A percentile compares a stretch with the other conserved stretches of the same genome.
phyloP scores from a whole-genome alignment of 2,329 filamentous ascomycete genomes.

The Aschersonia sp. region DNA sequence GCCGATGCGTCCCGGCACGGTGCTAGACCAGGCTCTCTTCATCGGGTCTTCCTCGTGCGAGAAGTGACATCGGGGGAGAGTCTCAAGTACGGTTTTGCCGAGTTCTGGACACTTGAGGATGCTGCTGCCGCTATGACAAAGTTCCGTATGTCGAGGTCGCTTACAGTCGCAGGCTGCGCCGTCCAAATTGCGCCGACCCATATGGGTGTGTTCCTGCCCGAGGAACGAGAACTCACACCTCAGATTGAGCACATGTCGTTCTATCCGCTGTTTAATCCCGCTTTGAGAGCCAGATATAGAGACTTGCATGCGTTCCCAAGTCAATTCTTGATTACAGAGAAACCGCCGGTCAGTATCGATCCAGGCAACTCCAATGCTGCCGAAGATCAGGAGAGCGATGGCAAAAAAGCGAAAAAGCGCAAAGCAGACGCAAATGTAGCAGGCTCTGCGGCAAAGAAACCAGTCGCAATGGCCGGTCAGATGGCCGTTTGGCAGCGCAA shows the following conservation, averaged over 20 bases:
- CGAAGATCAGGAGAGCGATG: slow-evolving; percentile 14
- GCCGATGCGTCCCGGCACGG: slow-evolving; percentile 47
- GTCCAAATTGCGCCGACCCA: slow-evolving; percentile 65
- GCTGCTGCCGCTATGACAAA: slow-evolving; percentile 61
- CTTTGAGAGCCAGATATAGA: slow-evolving; percentile 60
- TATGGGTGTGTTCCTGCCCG: slow-evolving; percentile 71
- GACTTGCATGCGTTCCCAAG: slow-evolving; percentile 60
- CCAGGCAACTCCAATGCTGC: slow-evolving; percentile 7
- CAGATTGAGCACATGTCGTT: slow-evolving; percentile 53
- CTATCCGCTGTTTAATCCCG: slow-evolving; percentile 52
- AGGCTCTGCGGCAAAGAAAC: slow-evolving; percentile 19
- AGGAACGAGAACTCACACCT: slow-evolving; percentile 40
- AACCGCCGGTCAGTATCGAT: slow-evolving; percentile 24
- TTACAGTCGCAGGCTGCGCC: slow-evolving; percentile 62
- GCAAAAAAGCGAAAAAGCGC: slow-evolving; percentile 35
- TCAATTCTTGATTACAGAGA: slow-evolving; percentile 43
- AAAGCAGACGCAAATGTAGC: slow-evolving; percentile 29
- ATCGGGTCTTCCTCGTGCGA: slow-evolving; percentile 63
- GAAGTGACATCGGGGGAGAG: slow-evolving; percentile 58
- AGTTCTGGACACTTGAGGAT: slow-evolving; percentile 65
- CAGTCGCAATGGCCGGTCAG: slow-evolving; percentile 25
- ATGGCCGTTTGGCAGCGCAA: slow-evolving; percentile 31
- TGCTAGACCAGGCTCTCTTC: slow-evolving; percentile 59
- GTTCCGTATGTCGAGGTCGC: slow-evolving; percentile 56
- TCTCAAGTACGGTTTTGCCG: slow-evolving; percentile 72